phyloP scores from a whole-genome alignment of 1,284 basidiomycete genomes.

The Cystobasidium sp. region DNA sequence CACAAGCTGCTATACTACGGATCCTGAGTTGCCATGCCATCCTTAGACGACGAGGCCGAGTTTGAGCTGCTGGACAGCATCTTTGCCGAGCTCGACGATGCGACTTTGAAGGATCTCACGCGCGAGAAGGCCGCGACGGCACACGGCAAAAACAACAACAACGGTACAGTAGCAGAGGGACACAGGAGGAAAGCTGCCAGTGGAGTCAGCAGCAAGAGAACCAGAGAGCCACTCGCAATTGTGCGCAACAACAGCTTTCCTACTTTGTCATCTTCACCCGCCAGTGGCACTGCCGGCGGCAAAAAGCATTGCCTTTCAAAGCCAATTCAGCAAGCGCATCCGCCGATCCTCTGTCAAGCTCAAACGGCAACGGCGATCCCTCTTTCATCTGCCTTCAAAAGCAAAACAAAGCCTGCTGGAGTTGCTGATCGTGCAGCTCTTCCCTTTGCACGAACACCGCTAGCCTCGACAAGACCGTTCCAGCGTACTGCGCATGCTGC shows the following conservation, averaged over 20 bases:
- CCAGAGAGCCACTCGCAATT: not conserved
- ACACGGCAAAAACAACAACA: not conserved
- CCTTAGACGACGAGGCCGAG: conserved; percentile 31
- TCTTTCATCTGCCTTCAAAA: not conserved
- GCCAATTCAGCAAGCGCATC: not conserved
- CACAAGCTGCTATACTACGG: not conserved
- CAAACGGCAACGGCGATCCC: not conserved
- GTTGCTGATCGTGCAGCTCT: not conserved
- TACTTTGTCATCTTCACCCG: too few relatives aligned
- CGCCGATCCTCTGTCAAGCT: not conserved
- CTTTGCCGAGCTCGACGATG: conserved; percentile 39
- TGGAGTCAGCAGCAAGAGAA: not conserved
- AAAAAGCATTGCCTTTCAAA: not conserved
- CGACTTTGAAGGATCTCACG: conserved; percentile 3
- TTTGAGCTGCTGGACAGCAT: conserved; percentile 41
- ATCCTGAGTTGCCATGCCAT: not conserved
- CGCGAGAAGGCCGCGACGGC: conserved; percentile 4
- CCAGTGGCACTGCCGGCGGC: not conserved
- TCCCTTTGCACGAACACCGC: not conserved
- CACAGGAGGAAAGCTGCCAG: not conserved
- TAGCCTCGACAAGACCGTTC: not conserved
- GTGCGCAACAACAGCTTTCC: conserved; percentile 2
- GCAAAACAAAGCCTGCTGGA: not conserved
- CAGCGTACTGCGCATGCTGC: not conserved
- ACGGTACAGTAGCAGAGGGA: not conserved